These are phyloP conservation scores for Aspergillus aculeatus DNA, from an alignment of 2,329 filamentous ascomycete species.

Conservation along the genomic window DNA sequence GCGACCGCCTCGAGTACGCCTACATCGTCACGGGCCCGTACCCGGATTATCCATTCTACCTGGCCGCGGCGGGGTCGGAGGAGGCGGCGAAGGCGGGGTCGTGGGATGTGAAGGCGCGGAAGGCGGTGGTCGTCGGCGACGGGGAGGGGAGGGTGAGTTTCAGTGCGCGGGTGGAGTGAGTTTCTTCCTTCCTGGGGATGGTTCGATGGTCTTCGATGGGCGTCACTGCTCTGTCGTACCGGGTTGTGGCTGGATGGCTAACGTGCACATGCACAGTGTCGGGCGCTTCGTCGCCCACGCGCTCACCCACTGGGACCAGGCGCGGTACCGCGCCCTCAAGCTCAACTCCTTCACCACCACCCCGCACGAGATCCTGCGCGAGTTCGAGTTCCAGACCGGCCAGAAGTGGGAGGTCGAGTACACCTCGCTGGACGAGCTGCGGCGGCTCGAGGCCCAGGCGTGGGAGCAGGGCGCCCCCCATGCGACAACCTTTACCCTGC, in stretches of 20 bases:
- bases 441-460: conserved; percentile 57
- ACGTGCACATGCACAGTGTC: conserved; percentile 48
- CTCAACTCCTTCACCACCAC: conserved; percentile 72
- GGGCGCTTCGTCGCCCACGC: conserved; percentile 65
- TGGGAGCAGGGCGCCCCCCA: conserved; percentile 55
- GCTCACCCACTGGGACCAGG: conserved; percentile 55
- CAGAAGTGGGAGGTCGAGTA: conserved; percentile 56
- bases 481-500: conserved; percentile 60
- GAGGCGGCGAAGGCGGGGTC: conserved; percentile 49
- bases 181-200: conserved; percentile 14
- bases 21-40: conserved; percentile 71
- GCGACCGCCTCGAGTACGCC: conserved; percentile 59
- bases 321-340: conserved; percentile 58
- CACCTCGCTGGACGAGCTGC: conserved; percentile 55
- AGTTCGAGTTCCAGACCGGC: conserved; percentile 66
- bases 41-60: conserved; percentile 57
- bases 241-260: too few relatives aligned
- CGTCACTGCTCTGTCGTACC: too few relatives aligned
- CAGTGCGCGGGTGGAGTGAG: conserved; percentile 70
- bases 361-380: conserved; percentile 60
- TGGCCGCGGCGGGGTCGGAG: conserved; percentile 39
- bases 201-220: neutral
- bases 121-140: conserved; percentile 61
- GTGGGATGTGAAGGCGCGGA: conserved; percentile 58
- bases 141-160: conserved; percentile 64